Conservation (phyloP, 768 basidiomycete species). For the Lactifluus rugatus region DNA sequence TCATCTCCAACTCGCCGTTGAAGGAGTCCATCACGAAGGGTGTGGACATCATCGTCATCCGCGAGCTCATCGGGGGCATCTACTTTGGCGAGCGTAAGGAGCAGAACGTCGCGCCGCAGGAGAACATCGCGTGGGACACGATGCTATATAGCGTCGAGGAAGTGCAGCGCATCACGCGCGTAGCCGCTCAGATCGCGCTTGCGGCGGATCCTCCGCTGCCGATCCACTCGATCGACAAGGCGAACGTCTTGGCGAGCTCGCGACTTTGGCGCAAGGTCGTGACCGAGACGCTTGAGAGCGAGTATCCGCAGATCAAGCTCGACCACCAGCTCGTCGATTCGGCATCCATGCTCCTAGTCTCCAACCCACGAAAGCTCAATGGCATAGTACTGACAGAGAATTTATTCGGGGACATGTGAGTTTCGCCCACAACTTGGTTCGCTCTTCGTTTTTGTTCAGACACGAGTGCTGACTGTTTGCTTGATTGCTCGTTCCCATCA, state of each 20-base stretch:
- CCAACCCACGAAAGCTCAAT: constrained; percentile 84
- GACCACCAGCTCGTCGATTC: constrained; percentile 94
- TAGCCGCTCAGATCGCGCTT: constrained; percentile 88
- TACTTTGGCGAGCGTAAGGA: constrained; percentile 96
- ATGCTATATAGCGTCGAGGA: constrained; percentile 90
- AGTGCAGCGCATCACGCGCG: constrained; percentile 89
- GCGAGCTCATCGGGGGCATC: constrained; percentile 92
- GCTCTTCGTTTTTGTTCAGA: not conserved
- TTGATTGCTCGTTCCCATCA: not conserved
- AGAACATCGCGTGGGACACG: constrained; percentile 77
- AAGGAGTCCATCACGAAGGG: constrained; percentile 74
- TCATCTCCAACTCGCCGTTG: constrained; percentile 82
- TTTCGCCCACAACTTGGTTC: constrained; percentile 7
- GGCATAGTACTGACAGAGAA: constrained; percentile 95
- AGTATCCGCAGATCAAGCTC: constrained; percentile 80
- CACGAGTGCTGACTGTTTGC: not conserved
- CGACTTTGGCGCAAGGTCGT: constrained; percentile 93
- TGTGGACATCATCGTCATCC: constrained; percentile 85
- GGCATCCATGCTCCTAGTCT: constrained; percentile 91
- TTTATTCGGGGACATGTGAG: constrained; percentile 95
- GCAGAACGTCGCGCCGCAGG: constrained; percentile 54
- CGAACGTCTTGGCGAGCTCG: constrained; percentile 93
- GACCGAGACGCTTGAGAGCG: constrained; percentile 68
- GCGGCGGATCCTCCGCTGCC: constrained; percentile 73
- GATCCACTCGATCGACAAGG: constrained; percentile 95